These are phyloP conservation scores for Candida orba DNA, from an alignment of 805 yeast species.

Conservation along the genomic window DNA sequence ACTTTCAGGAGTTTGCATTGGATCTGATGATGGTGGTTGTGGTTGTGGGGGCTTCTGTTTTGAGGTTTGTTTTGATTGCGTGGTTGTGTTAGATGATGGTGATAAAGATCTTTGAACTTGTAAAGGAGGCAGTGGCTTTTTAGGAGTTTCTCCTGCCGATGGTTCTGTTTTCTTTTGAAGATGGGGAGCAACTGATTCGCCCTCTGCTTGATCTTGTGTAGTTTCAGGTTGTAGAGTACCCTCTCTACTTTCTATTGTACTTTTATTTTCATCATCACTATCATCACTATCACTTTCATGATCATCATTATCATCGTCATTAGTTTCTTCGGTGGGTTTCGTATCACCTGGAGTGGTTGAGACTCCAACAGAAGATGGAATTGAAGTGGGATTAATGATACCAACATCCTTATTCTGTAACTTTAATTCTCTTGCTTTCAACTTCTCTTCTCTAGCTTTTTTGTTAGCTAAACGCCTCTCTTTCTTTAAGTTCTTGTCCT, in stretches of 20 bases:
- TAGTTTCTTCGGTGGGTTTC: constrained; percentile 2
- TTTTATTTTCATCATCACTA: constrained; percentile 7
- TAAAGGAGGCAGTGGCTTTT: constrained; percentile 13
- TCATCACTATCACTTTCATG: constrained; percentile 7
- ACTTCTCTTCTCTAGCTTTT: constrained; percentile 27
- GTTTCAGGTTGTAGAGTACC: constrained; percentile 1
- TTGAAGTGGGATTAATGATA: background rate
- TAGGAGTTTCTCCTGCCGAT: background rate
- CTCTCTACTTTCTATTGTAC: constrained; percentile 3
- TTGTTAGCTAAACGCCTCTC: constrained; percentile 30
- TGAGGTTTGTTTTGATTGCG: background rate
- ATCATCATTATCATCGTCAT: constrained; percentile 2
- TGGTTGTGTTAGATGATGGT: background rate
- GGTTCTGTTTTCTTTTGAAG: background rate
- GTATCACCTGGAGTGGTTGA: background rate
- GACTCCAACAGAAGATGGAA: background rate
- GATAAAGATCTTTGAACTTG: constrained; percentile 8
- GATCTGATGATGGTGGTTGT: constrained; percentile 23
- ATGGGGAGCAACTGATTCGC: background rate
- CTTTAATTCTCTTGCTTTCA: constrained; percentile 16
- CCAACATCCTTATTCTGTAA: background rate
- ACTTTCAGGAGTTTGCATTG: constrained; percentile 54
- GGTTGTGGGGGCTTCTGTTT: background rate
- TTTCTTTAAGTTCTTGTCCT: constrained; percentile 32
- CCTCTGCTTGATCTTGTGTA: background rate